These are phyloP conservation scores for Hanseniaspora guilliermondii DNA, from an alignment of 805 yeast species.

Conservation along the genomic window DNA sequence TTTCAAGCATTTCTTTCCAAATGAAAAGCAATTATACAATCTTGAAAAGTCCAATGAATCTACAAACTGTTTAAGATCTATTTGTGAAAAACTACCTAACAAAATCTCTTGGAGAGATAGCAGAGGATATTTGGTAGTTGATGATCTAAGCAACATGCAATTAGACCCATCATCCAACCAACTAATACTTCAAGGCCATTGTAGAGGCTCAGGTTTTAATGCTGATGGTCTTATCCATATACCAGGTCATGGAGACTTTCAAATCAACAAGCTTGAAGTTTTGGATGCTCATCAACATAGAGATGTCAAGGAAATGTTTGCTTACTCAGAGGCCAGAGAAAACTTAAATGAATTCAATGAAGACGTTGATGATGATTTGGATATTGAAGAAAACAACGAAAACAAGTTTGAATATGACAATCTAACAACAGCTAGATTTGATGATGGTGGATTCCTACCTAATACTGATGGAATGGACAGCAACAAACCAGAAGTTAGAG, in stretches of 20 bases:
- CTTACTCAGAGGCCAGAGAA: slow-evolving; percentile 38
- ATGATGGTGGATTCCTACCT: slow-evolving; percentile 31
- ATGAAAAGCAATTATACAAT: slow-evolving; percentile 62
- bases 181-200: slow-evolving; percentile 64
- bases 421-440: slow-evolving; percentile 29
- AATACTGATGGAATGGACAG: slow-evolving; percentile 21
- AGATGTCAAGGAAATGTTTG: slow-evolving; percentile 20
- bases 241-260: slow-evolving; percentile 85
- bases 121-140: slow-evolving; percentile 81
- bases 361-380: slow-evolving; percentile 39
- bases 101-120: slow-evolving; percentile 83
- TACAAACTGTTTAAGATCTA: slow-evolving; percentile 53
- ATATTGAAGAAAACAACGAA: slow-evolving; percentile 25
- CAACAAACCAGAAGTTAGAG: slow-evolving; percentile 29
- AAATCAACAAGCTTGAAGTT: slow-evolving; percentile 50
- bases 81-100: slow-evolving; percentile 81
- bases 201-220: slow-evolving; percentile 75
- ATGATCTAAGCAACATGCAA: slow-evolving; percentile 33
- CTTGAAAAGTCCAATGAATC: slow-evolving; percentile 59
- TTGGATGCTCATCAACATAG: slow-evolving; percentile 20
- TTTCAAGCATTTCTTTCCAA: slow-evolving; percentile 67
- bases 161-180: slow-evolving; percentile 23
- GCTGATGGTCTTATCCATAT: slow-evolving; percentile 69
- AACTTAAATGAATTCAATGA: slow-evolving; percentile 39
- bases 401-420: slow-evolving; percentile 25